Evolutionary conservation across 495 filamentous ascomycete genomes (phyloP), one percentile per base, ranked within the genome.

Genomic region (Aspergillus indologenus): DNA sequence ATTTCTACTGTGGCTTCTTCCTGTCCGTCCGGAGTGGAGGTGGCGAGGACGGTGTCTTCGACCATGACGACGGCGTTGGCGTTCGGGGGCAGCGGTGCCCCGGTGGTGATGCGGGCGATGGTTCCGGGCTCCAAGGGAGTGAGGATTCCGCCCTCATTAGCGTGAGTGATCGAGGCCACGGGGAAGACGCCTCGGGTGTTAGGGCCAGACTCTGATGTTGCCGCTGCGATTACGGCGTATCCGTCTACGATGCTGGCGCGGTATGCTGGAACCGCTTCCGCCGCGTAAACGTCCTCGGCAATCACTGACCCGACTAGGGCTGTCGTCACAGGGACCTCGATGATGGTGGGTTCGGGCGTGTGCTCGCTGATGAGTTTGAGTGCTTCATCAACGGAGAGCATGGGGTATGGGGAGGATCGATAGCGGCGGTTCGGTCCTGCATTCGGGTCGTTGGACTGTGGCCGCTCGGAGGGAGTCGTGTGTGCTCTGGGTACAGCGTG

Each of bases 11-110:
- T 87, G 18, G 85, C 85, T 72, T 98, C 94, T 72, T 98, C 94
- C 57, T 81, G 79, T 3, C 86, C 89, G 61, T 92, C 91, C 0
- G 89, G 85, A 0, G 90, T 95, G 65, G 80, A 81, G 3, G 80
- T 83, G 43, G 79, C 84, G 12, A 98, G 72, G 1, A 84, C 74
- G 0, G 94, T 98, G 65, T 98, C 94, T 75, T 98, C 94, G 2
- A 98, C 94, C 95, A 98, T 98, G 20, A 96, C 88, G 17, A 98
- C 93, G 3, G 92, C 86, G 43, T 89, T 96, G 14, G 94, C 91
- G 5, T 92, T 91, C 0, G 86, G 84, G 4, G 95, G 94, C 2
- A 98, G 76, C 14, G 94, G 93, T 5, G 95, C 94, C 0, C 94
- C 94, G 0, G 94, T 98, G 1, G 94, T 98, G 61, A 98, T 96